Conservation (phyloP, 2,329 filamentous ascomycete species). For the Blastomyces silverae region DNA sequence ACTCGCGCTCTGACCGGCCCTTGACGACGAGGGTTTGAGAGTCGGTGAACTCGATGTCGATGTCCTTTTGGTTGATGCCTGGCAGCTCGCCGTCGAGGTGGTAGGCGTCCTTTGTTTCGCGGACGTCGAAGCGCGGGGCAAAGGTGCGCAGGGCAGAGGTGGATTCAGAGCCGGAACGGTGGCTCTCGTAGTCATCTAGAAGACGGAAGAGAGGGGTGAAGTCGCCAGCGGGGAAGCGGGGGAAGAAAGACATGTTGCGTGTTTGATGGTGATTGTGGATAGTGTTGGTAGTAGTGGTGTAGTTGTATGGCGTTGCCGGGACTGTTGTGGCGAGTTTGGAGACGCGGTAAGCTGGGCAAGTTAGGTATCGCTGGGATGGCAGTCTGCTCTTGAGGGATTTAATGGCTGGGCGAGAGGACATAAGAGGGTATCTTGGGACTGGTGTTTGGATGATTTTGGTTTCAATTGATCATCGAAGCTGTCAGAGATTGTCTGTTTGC, state of each 20-base stretch:
- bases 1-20: constrained; percentile 35
- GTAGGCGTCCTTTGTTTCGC: constrained; percentile 38
- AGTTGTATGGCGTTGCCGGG: not conserved
- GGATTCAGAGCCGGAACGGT: constrained; percentile 21
- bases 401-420: not conserved
- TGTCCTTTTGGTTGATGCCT: constrained; percentile 38
- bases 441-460: not conserved
- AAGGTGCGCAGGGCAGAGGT: constrained; percentile 29
- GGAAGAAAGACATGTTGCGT: constrained; percentile 38
- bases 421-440: not conserved
- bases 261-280: constrained; percentile 14
- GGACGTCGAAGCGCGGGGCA: constrained; percentile 40
- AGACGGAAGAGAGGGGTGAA: constrained; percentile 40
- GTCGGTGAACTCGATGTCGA: constrained; percentile 45
- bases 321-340: not conserved
- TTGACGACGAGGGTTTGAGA: constrained; percentile 41
- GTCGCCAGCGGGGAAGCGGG: constrained; percentile 31
- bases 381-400: not conserved
- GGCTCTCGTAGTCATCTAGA: constrained; percentile 38
- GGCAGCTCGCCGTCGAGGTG: constrained; percentile 43
- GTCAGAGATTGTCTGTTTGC: not conserved
- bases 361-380: not conserved
- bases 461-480: not conserved
- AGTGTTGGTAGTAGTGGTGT: not conserved
- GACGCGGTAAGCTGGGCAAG: not conserved